Percentiles rank a stretch among this genome's conserved stretches.
Conservation (phyloP, 306 rosid genomes). For the Dryas alaskensis region DNA sequence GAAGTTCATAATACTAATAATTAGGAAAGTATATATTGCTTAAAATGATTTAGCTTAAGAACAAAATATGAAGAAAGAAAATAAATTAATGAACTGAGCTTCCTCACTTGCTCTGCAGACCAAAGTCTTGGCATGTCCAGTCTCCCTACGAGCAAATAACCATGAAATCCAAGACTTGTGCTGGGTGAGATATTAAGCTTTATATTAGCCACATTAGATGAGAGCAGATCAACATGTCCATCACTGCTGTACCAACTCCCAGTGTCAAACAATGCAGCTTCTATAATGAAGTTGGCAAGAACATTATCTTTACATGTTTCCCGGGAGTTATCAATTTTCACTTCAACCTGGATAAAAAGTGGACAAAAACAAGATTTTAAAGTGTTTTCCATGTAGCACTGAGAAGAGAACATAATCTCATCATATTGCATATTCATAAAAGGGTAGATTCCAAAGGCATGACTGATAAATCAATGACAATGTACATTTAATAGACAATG, state of each 20-base stretch:
- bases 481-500: neutral
- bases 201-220: slow-evolving; percentile 59
- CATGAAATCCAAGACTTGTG: slow-evolving; percentile 55
- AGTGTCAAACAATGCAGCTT: slow-evolving; percentile 68
- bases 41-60: neutral
- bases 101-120: slow-evolving; percentile 90
- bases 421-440: neutral
- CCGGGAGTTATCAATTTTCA: slow-evolving; percentile 65
- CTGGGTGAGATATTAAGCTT: slow-evolving; percentile 46
- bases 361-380: slow-evolving; percentile 19
- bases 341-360: slow-evolving; percentile 66
- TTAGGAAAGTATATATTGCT: slow-evolving; percentile 9
- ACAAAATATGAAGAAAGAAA: neutral
- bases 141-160: slow-evolving; percentile 65
- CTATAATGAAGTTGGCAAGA: slow-evolving; percentile 57
- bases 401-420: slow-evolving; percentile 2
- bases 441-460: neutral
- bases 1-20: slow-evolving; percentile 1
- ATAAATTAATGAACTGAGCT: slow-evolving; percentile 10
- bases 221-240: slow-evolving; percentile 53
- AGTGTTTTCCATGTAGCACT: slow-evolving; percentile 12
- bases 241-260: slow-evolving; percentile 54
- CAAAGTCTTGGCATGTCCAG: slow-evolving; percentile 72
- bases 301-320: slow-evolving; percentile 56
- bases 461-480: neutral